Evolutionary conservation across 148 eudicot species (phyloP).

Genomic region (Oxyria digyna): DNA sequence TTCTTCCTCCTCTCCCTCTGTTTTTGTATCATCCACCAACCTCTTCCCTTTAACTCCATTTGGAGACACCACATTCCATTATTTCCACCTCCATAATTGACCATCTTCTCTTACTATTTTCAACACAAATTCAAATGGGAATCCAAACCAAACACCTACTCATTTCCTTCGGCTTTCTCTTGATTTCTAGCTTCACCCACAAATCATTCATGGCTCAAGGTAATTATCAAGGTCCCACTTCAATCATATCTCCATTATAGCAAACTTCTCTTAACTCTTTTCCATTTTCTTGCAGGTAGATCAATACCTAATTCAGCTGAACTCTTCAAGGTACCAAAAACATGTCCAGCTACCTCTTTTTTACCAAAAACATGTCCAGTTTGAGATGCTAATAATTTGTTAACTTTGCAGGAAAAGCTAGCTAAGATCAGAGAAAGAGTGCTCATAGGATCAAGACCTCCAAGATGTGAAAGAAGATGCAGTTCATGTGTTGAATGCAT

Average conservation of each 20-base stretch:
- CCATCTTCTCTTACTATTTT: not conserved
- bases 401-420: not conserved
- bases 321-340: not conserved
- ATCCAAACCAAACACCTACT: constrained; percentile 7
- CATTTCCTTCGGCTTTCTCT: constrained; percentile 14
- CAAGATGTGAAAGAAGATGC: constrained; percentile 59
- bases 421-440: constrained; percentile 12
- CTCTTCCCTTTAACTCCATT: not conserved
- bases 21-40: not conserved
- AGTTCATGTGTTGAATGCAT: constrained; percentile 48
- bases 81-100: not conserved
- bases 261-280: not conserved
- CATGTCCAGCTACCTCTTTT: not conserved
- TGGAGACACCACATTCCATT: not conserved
- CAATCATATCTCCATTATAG: not conserved
- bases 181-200: constrained; percentile 17
- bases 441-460: constrained; percentile 81
- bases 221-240: constrained; percentile 10
- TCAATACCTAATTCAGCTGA: constrained; percentile 15
- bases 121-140: constrained; percentile 11
- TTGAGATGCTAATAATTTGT: not conserved
- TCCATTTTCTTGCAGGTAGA: constrained; percentile 20
- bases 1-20: not conserved
- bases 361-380: no score
- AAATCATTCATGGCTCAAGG: constrained; percentile 26